Evolutionary conservation across 148 eudicot genomes (phyloP).

Genomic region (Chenopodium album): DNA sequence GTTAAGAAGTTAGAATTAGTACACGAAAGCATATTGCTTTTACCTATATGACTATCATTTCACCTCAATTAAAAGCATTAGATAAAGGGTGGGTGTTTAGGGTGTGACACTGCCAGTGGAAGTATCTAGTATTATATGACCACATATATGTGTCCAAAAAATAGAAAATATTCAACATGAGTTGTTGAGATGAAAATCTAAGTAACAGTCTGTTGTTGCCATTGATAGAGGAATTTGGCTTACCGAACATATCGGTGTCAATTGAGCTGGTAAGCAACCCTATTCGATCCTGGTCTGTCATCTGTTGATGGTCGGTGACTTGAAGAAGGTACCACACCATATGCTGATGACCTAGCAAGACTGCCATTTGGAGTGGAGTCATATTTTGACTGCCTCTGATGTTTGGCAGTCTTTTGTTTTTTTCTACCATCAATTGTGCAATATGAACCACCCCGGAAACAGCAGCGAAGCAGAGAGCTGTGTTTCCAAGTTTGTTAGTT

Average conservation of each 20-base stretch:
- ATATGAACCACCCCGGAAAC: conserved; percentile 29
- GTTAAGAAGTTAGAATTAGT: background rate
- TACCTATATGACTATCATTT: background rate
- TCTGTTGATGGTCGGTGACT: conserved; percentile 11
- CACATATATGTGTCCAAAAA: no score
- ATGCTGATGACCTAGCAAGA: conserved; percentile 22
- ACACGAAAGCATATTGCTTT: background rate
- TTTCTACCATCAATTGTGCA: conserved; percentile 19
- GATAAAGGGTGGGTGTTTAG: background rate
- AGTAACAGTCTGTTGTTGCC: background rate
- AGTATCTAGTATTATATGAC: no score
- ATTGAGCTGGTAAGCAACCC: conserved; percentile 24
- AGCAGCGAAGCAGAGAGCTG: conserved; percentile 35
- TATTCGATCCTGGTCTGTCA: conserved; percentile 22
- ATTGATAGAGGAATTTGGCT: background rate
- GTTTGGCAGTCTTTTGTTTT: conserved; percentile 22
- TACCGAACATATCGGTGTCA: conserved; percentile 34
- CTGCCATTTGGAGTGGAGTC: conserved; percentile 33
- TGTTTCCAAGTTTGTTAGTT: conserved; percentile 27
- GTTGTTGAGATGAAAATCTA: background rate
- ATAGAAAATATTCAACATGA: background rate
- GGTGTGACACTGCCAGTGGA: no score
- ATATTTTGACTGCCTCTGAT: conserved; percentile 32
- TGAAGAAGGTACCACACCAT: conserved; percentile 33
- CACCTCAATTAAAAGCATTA: background rate